A percentile compares a stretch with the other conserved stretches of the same genome.
These are phyloP conservation scores for Sequoia sempervirens DNA, from an alignment of 75 land plant species.

Conservation along the genomic window DNA sequence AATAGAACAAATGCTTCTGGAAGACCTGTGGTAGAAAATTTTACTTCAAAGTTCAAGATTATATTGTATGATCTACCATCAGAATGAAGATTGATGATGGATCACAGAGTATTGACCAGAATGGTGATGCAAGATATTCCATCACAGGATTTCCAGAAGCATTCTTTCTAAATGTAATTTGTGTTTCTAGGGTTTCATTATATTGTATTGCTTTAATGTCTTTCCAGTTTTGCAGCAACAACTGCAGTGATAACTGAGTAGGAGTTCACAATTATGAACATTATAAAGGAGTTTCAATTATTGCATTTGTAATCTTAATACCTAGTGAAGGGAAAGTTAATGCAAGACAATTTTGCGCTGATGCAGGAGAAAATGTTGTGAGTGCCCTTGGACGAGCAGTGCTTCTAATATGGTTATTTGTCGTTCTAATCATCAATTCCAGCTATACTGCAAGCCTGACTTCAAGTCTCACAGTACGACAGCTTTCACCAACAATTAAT, in stretches of 20 bases:
- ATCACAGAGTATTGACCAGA: too few species aligned
- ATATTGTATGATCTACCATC: too few species aligned
- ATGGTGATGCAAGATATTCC: too few species aligned
- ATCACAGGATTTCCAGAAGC: too few species aligned
- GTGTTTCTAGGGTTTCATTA: neutral
- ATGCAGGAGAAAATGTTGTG: neutral
- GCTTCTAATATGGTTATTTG: slow-evolving; percentile 58
- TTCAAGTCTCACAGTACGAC: slow-evolving; percentile 53
- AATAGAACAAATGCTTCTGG: too few species aligned
- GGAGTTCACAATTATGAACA: too few species aligned
- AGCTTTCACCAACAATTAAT: slow-evolving; percentile 39
- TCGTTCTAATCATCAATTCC: slow-evolving; percentile 45
- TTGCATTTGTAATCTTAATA: neutral
- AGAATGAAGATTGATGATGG: too few species aligned
- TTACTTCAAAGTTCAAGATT: too few species aligned
- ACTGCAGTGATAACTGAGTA: neutral
- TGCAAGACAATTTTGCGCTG: neutral
- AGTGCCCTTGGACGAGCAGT: slow-evolving; percentile 27
- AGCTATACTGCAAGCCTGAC: slow-evolving; percentile 45
- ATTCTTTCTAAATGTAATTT: neutral
- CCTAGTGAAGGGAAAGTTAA: neutral
- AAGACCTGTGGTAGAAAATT: too few species aligned
- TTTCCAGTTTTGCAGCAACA: neutral
- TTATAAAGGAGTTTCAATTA: neutral
- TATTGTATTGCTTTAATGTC: neutral